phyloP scores from a whole-genome alignment of 1,139 yeast species.

The Hyphopichia pseudoburtonii region DNA sequence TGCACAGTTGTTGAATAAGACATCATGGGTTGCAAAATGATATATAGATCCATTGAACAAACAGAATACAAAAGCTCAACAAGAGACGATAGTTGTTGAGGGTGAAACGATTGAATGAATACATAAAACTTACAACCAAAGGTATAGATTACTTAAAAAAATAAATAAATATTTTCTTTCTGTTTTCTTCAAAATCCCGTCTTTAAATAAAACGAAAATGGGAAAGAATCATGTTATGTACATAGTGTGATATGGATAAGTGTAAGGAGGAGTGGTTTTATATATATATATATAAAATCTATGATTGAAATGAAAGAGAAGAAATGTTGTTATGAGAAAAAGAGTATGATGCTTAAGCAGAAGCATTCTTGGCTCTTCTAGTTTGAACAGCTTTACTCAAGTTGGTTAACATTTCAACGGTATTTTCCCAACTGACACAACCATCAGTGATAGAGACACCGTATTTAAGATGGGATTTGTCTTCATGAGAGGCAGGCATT shows the following conservation, averaged over 20 bases:
- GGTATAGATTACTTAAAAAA: background rate
- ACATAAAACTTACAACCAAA: too few relatives aligned
- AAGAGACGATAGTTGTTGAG: too few relatives aligned
- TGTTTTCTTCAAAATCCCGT: too few relatives aligned
- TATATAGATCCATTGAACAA: too few relatives aligned
- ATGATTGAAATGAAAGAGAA: too few relatives aligned
- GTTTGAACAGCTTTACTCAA: slow-evolving; percentile 79
- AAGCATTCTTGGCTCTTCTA: slow-evolving; percentile 53
- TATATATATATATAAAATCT: background rate
- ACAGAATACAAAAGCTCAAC: too few relatives aligned
- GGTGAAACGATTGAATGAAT: too few relatives aligned
- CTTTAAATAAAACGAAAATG: too few relatives aligned
- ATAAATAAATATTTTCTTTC: background rate
- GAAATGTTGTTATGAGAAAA: too few relatives aligned
- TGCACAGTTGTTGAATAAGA: slow-evolving; percentile 6
- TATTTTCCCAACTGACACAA: slow-evolving; percentile 90
- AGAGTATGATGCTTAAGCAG: background rate
- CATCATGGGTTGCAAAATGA: background rate
- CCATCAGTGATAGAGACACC: slow-evolving; percentile 98
- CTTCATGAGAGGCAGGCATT: slow-evolving; percentile 59
- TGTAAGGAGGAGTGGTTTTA: too few relatives aligned
- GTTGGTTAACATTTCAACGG: slow-evolving; percentile 74
- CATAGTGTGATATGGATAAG: too few relatives aligned
- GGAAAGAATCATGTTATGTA: too few relatives aligned
- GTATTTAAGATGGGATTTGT: slow-evolving; percentile 75